phyloP scores from a whole-genome alignment of 768 basidiomycete species.

The Trametes elegans region DNA sequence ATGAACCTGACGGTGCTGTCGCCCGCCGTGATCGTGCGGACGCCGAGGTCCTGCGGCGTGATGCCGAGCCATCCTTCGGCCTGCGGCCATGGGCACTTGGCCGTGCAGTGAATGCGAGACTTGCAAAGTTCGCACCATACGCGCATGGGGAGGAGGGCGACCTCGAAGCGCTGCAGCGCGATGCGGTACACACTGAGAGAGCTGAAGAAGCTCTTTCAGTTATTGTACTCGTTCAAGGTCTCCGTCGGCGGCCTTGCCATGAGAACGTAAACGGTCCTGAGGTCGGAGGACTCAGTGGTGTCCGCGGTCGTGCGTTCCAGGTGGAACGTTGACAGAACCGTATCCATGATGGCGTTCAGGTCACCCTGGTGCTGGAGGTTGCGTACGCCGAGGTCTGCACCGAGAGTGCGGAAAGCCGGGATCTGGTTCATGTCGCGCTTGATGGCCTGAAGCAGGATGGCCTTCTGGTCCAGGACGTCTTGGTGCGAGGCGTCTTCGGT shows the following conservation, averaged over 20 bases:
- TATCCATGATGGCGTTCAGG: neutral
- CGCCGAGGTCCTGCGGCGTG: neutral
- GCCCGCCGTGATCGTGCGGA: neutral
- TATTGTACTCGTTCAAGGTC: neutral
- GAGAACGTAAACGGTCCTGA: neutral
- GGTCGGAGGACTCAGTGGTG: neutral
- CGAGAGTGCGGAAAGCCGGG: neutral
- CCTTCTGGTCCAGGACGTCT: neutral
- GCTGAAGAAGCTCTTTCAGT: neutral
- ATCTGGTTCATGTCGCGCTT: neutral
- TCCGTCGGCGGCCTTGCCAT: neutral
- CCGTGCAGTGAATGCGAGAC: neutral
- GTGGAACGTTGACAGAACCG: neutral
- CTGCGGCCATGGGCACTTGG: neutral
- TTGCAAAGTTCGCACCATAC: constrained; percentile 1
- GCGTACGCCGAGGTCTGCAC: neutral
- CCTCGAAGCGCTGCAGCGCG: neutral
- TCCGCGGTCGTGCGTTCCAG: neutral
- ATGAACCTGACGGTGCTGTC: neutral
- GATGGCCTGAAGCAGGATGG: neutral
- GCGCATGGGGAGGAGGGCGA: neutral
- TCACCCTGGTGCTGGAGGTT: neutral
- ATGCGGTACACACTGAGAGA: neutral
- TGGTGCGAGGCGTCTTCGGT: neutral
- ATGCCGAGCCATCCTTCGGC: neutral